A percentile compares a stretch with the other conserved stretches of the same genome.
phyloP scores from a whole-genome alignment of 257 asterid genomes.

The Nicotiana attenuata region DNA sequence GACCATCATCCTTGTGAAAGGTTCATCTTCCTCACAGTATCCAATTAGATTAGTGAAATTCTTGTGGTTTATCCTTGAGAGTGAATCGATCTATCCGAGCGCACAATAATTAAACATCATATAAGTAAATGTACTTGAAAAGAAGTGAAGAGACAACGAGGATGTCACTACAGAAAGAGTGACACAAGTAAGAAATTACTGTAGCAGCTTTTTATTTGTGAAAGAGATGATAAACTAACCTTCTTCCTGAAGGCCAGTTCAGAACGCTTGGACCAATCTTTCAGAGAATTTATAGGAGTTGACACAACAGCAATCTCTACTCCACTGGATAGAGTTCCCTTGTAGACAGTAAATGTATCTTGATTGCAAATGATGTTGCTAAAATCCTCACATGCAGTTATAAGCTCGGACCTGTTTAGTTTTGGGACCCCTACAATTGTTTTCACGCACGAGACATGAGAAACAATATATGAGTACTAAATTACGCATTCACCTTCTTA shows the following conservation, averaged over 20 bases:
- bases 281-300: slow-evolving; percentile 28
- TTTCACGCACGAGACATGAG: neutral
- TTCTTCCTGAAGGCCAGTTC: slow-evolving; percentile 34
- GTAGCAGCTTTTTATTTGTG: neutral
- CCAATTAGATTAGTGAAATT: slow-evolving; percentile 77
- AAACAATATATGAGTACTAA: neutral
- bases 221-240: slow-evolving; percentile 14
- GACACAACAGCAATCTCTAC: slow-evolving; percentile 79
- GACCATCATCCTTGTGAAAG: slow-evolving; percentile 87
- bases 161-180: neutral
- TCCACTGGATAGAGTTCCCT: slow-evolving; percentile 79
- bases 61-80: slow-evolving; percentile 68
- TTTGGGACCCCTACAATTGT: slow-evolving; percentile 35
- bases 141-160: neutral
- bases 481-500: neutral
- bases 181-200: neutral
- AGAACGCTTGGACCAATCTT: slow-evolving; percentile 33
- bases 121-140: neutral
- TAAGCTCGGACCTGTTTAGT: slow-evolving; percentile 55
- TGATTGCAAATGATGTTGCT: slow-evolving; percentile 77
- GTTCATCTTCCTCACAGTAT: slow-evolving; percentile 64
- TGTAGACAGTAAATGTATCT: slow-evolving; percentile 62
- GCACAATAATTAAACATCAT: neutral
- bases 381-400: slow-evolving; percentile 89
- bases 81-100: slow-evolving; percentile 32